Evolutionary conservation across 495 filamentous ascomycete species (phyloP), one percentile per base, ranked within the genome.

Genomic region (Penicillium verhagenii): DNA sequence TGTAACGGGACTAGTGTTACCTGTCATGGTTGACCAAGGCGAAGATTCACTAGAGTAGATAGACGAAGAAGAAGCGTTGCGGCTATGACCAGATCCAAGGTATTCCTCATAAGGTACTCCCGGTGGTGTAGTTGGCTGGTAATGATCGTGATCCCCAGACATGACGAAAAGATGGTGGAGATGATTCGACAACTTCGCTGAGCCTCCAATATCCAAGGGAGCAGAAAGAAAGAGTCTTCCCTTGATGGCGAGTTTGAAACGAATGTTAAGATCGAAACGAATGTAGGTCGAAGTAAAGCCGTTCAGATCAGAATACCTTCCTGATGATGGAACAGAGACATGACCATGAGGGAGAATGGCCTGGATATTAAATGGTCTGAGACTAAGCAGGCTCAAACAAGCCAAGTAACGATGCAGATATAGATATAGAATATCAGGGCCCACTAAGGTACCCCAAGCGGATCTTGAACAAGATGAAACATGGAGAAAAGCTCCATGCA

Each of bases 1-100:
- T 33, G 74, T 73, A 40, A 78, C 77, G 18, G 91, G 91, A 29
- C 88, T 92, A 47, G 89, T 93, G 52, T 81, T 73, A 53, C 79
- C 75, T 21, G 90, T 92, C 72, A 82, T 77, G 44, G 85, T 83
- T 58, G 87, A 89, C 70, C 86, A 88, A 52, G 91, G 89, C 57
- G 91, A 93, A 38, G 87, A 90, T 67, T 89, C 83, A 56, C 82
- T 76, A 14, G 82, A 86, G 67, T 79, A 84, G 52, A 78, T 51
- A 19, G 79, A 80, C 6, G 77, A 80, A 31, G 66, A 68, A 19
- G 79, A 79, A 6, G 72, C 64, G 49, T 72, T 70, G 50, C 75
- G 75, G 54, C 71, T 74, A 60, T 81, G 76, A 5, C 54, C 64
- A 24, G 61, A 68, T 11, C 66, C 68, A 44, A 63, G 40, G 16